Evolutionary conservation across 2,329 filamentous ascomycete genomes (phyloP).

Genomic region (Phoma sp.): DNA sequence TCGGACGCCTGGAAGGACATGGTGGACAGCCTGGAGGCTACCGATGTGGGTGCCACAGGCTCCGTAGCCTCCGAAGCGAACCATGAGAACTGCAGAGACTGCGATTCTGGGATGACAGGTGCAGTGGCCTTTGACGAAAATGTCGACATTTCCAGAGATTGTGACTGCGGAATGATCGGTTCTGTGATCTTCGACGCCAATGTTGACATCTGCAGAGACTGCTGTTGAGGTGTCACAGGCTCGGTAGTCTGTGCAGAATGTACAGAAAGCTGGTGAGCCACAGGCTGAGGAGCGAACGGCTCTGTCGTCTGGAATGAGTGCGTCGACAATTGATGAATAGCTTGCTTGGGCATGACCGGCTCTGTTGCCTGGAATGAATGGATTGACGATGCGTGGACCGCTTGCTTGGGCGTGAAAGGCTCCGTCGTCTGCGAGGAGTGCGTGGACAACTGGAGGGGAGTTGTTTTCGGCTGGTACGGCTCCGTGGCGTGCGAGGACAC

Average conservation of each 20-base stretch:
- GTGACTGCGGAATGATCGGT: slow-evolving; percentile 21
- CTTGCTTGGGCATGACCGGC: slow-evolving; percentile 18
- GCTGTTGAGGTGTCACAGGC: slow-evolving; percentile 22
- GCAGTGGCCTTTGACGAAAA: slow-evolving; percentile 34
- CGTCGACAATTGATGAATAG: slow-evolving; percentile 16
- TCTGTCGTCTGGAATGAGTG: slow-evolving; percentile 18
- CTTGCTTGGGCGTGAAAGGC: slow-evolving; percentile 15
- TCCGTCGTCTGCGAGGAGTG: slow-evolving; percentile 28
- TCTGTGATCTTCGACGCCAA: slow-evolving; percentile 27
- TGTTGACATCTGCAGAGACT: slow-evolving; percentile 27
- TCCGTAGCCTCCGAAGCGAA: slow-evolving; percentile 33
- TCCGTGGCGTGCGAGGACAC: slow-evolving; percentile 37
- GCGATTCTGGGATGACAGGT: slow-evolving; percentile 20
- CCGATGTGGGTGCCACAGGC: slow-evolving; percentile 18
- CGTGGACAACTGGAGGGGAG: slow-evolving; percentile 14
- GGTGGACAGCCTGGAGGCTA: slow-evolving; percentile 15
- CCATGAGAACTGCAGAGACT: slow-evolving; percentile 25
- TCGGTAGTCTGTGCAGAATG: slow-evolving; percentile 28
- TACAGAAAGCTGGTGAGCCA: slow-evolving; percentile 15
- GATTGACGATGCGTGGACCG: slow-evolving; percentile 14
- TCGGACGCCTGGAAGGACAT: slow-evolving; percentile 31
- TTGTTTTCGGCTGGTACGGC: slow-evolving; percentile 18
- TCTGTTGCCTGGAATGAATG: slow-evolving; percentile 25
- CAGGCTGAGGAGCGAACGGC: slow-evolving; percentile 11
- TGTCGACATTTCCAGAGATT: slow-evolving; percentile 29